Base-by-base conservation (phyloP, 2,329 filamentous ascomycete species). In the Paracoccidioides brasiliensis region DNA sequence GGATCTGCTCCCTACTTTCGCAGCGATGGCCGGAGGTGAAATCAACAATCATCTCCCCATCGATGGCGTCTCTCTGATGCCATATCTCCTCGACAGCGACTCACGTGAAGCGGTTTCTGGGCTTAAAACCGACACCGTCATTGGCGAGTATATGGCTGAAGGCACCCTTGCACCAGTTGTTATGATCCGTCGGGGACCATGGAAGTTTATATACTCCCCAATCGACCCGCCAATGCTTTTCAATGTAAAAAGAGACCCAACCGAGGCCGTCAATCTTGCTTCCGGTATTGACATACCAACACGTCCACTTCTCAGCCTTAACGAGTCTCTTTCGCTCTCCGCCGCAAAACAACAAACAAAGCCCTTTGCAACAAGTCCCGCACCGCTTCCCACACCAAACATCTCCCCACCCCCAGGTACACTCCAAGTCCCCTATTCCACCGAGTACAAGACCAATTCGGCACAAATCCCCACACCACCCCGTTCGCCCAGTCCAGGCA, bases 111-210 rank as follows among this genome's bases (percentile, higher is more conserved):
- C 50, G 4, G 15, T 37, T 49, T n/a, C 80, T n/a, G 75, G 74
- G 37, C 59, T 66, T 64, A 76, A 65, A 43, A 84, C 85, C 58
- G 90, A 96, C 69, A 93, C 87, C 9, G 90, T 93, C n/a, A 86
- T 91, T 64, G 90, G 89, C 58, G 90, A 96, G 74, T 96, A 96
- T 74, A 95, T 91, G 66, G 90, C 89, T 52, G 90, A 96, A 72
- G 90, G 90, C 50, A 95, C 90, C 1, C 78, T 95, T 55, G 84
- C 86, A 4, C 90, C 90, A 1, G 80, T 94, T 56, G 88, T 95
- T 78, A 96, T 96, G 90, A 96, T 96, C 66, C 84, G 87, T 56
- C 84, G 89, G 55, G 88, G 88, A 7, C 78, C 80, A 49, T 96
- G 88, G 88, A 96, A 96, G 76, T 95, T 90, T 70, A 83, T 93